Conservation (phyloP, 768 basidiomycete species). For the Boletus tylopilopsis region DNA sequence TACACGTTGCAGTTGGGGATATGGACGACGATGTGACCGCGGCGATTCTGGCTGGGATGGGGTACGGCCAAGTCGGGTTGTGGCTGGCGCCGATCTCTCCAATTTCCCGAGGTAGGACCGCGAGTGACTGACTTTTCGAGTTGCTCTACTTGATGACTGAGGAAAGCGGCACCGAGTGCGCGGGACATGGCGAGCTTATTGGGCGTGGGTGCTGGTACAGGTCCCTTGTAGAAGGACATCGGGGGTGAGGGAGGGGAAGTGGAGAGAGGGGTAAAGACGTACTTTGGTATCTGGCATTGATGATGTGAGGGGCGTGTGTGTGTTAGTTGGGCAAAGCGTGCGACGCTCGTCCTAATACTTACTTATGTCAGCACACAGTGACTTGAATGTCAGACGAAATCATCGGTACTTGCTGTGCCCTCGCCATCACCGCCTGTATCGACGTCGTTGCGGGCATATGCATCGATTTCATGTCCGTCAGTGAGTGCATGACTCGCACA, state of each 20-base stretch:
- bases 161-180: conserved; percentile 82
- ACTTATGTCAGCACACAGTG: no score
- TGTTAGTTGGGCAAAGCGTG: conserved; percentile 6
- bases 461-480: conserved; percentile 19
- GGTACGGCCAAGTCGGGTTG: conserved; percentile 13
- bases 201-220: conserved; percentile 28
- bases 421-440: conserved; percentile 16
- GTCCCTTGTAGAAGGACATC: conserved; percentile 12
- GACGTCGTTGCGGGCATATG: conserved; percentile 24
- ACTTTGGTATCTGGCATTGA: conserved; percentile 25
- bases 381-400: conserved; percentile 13
- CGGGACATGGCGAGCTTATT: conserved; percentile 81
- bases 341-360: no score
- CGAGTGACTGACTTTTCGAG: conserved; percentile 71
- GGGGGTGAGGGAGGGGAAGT: background rate
- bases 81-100: conserved; percentile 49
- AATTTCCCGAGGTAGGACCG: conserved; percentile 53
- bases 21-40: no score
- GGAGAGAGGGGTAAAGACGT: background rate
- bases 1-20: no score
- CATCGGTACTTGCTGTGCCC: conserved; percentile 20
- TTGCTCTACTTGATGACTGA: conserved; percentile 85
- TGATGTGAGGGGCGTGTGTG: no score
- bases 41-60: conserved; percentile 18
- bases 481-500: no score